These are phyloP conservation scores for Ascoidea asiatica DNA, from an alignment of 805 yeast species.

Conservation along the genomic window DNA sequence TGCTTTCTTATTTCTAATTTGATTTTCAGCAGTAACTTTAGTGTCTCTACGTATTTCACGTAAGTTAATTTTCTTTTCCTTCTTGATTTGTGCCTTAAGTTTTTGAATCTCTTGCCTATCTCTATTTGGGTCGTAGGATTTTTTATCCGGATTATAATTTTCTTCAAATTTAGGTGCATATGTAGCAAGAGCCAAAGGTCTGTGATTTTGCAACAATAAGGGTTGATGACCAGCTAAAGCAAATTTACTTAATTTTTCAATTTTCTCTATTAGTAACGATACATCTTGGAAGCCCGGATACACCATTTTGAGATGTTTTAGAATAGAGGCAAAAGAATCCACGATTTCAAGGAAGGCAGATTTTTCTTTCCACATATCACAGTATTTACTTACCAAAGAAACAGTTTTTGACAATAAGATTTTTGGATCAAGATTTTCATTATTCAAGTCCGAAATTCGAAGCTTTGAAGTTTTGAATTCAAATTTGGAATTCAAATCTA, in stretches of 20 bases:
- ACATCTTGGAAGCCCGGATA: slow-evolving; percentile 22
- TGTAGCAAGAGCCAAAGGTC: slow-evolving; percentile 72
- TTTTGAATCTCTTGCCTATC: slow-evolving; percentile 74
- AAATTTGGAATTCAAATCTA: no score
- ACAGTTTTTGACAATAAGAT: slow-evolving; percentile 22
- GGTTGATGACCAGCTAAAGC: slow-evolving; percentile 45
- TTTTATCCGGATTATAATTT: slow-evolving; percentile 90
- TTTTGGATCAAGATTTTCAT: neutral
- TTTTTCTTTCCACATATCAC: slow-evolving; percentile 46
- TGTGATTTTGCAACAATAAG: slow-evolving; percentile 69
- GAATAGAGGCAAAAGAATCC: slow-evolving; percentile 28
- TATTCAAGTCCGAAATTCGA: neutral
- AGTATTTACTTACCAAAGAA: slow-evolving; percentile 17
- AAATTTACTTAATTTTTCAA: slow-evolving; percentile 36
- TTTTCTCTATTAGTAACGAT: slow-evolving; percentile 24
- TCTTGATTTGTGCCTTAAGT: slow-evolving; percentile 74
- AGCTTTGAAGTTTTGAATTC: slow-evolving; percentile 2
- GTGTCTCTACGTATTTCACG: slow-evolving; percentile 87
- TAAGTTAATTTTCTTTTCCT: slow-evolving; percentile 78
- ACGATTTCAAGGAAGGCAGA: slow-evolving; percentile 48
- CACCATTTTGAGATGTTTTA: slow-evolving; percentile 25
- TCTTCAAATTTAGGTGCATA: slow-evolving; percentile 89
- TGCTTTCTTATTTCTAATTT: slow-evolving; percentile 62
- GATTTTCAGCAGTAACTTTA: slow-evolving; percentile 76
- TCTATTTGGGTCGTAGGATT: slow-evolving; percentile 74